Percentiles rank a stretch among this genome's conserved stretches.
Conservation (phyloP, 345 rosid genomes). For the Eucalyptus dawsonii region DNA sequence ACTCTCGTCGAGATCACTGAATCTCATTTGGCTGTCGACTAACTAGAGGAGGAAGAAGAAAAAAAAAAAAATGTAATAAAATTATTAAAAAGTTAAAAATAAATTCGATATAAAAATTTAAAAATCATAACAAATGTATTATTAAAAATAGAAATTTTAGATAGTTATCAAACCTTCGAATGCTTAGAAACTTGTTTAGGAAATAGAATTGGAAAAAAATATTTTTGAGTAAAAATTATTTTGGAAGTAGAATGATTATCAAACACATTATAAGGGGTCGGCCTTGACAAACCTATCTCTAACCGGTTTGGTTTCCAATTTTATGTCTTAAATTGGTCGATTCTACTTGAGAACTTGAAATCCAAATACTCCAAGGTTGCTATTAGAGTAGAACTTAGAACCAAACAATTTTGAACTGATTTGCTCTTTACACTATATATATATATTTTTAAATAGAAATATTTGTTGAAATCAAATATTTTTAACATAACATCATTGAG, state of each 20-base stretch:
- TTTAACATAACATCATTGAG: neutral
- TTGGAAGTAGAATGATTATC: accelerated
- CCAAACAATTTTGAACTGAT: too few relatives aligned
- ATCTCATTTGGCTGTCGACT: accelerated
- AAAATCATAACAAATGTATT: accelerated
- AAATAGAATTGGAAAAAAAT: accelerated
- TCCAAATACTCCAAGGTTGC: accelerated
- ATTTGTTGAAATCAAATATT: too few relatives aligned
- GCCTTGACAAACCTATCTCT: neutral
- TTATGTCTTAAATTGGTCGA: neutral
- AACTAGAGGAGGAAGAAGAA: too few relatives aligned
- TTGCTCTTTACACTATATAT: too few relatives aligned
- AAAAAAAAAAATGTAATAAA: too few relatives aligned
- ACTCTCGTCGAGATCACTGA: accelerated
- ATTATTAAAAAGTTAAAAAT: too few relatives aligned
- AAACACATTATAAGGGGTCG: accelerated
- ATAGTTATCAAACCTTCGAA: too few relatives aligned
- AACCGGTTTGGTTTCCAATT: accelerated
- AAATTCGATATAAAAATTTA: too few relatives aligned
- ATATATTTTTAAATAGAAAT: too few relatives aligned
- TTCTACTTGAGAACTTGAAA: neutral
- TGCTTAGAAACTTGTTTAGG: accelerated
- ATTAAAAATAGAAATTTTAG: too few relatives aligned
- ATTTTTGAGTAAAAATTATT: accelerated
- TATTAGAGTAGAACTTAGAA: accelerated